Conservation (phyloP, 228 moss, liverwort and hornwort genomes). For the Sphagnum magellanicum region DNA sequence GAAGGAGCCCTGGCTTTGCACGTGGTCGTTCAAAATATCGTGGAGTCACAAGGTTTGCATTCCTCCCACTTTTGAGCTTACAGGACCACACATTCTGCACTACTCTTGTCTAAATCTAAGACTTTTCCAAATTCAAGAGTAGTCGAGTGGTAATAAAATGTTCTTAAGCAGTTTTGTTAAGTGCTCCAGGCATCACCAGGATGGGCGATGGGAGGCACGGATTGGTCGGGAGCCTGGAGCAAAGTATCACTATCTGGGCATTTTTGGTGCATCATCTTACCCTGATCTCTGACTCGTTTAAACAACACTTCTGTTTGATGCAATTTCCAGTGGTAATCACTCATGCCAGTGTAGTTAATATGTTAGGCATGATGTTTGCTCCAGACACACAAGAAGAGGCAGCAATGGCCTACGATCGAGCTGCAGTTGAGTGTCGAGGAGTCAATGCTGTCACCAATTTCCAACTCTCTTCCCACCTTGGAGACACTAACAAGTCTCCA, state of each 20-base stretch:
- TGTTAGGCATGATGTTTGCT: background rate
- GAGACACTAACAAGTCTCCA: background rate
- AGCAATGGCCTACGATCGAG: conserved; percentile 50
- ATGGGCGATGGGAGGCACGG: conserved; percentile 62
- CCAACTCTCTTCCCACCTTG: conserved; percentile 29
- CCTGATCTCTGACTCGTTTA: background rate
- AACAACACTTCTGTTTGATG: background rate
- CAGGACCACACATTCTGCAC: background rate
- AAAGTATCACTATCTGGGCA: conserved; percentile 60
- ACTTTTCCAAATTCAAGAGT: background rate
- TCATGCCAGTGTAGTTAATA: too few relatives aligned
- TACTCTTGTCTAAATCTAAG: background rate
- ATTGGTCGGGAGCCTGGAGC: conserved; percentile 54
- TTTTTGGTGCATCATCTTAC: conserved; percentile 20
- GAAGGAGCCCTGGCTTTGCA: conserved; percentile 54
- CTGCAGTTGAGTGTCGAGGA: conserved; percentile 41
- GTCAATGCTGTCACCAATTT: conserved; percentile 49
- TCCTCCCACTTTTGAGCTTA: background rate
- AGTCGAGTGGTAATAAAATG: too few relatives aligned
- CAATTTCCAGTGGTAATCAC: background rate
- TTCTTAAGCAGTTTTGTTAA: too few relatives aligned
- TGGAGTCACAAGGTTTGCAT: conserved; percentile 50
- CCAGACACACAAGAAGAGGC: conserved; percentile 61
- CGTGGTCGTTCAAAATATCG: conserved; percentile 52
- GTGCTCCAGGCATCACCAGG: conserved; percentile 45